Evolutionary conservation across 2,329 filamentous ascomycete species (phyloP).

Genomic region (Fusarium sororula): DNA sequence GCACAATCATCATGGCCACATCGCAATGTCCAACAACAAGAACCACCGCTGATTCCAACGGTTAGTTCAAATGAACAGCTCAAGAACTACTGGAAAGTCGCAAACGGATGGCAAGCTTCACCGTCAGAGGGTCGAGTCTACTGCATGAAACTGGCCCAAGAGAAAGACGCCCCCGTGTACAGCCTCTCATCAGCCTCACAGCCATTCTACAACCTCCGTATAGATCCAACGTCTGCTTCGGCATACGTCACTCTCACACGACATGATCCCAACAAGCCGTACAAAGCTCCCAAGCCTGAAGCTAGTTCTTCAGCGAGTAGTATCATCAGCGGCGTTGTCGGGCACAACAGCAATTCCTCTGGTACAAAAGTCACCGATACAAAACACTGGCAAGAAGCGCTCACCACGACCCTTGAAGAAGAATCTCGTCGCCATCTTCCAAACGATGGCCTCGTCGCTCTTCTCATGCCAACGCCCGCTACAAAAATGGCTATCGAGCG

Average conservation of each 20-base stretch:
- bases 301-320: slow-evolving; percentile 39
- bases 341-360: slow-evolving; percentile 39
- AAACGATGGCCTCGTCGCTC: slow-evolving; percentile 71
- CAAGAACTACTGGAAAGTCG: slow-evolving; percentile 72
- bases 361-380: slow-evolving; percentile 46
- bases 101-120: slow-evolving; percentile 74
- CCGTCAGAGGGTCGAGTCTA: slow-evolving; percentile 66
- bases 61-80: slow-evolving; percentile 69
- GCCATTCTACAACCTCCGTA: slow-evolving; percentile 73
- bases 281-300: slow-evolving; percentile 53
- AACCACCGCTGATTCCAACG: slow-evolving; percentile 57
- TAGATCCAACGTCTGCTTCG: slow-evolving; percentile 71
- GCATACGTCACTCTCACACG: slow-evolving; percentile 68
- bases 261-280: slow-evolving; percentile 68
- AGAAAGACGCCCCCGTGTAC: slow-evolving; percentile 71
- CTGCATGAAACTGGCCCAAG: slow-evolving; percentile 65
- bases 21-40: slow-evolving; percentile 44
- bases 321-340: slow-evolving; percentile 46
- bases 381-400: slow-evolving; percentile 66
- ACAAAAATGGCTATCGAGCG: slow-evolving; percentile 70
- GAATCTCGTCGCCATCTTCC: slow-evolving; percentile 62
- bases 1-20: slow-evolving; percentile 38
- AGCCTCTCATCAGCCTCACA: slow-evolving; percentile 68
- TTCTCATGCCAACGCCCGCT: slow-evolving; percentile 73
- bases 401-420: slow-evolving; percentile 67